phyloP scores from a whole-genome alignment of 768 basidiomycete genomes.

The Rhodotorula taiwanensis region DNA sequence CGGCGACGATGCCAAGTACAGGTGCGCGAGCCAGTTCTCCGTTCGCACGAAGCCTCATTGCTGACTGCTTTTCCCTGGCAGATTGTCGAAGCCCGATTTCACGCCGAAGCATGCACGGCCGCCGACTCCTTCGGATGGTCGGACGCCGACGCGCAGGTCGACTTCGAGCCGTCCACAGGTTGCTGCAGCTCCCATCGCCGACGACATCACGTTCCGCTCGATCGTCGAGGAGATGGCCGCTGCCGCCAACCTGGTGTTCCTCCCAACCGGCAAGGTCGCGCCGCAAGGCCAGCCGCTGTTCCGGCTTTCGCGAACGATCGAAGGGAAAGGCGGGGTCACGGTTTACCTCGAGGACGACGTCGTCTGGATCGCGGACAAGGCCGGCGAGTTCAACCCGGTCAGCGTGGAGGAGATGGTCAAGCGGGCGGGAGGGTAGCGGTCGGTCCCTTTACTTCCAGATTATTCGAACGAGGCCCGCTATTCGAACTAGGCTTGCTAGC shows the following conservation, averaged over 20 bases:
- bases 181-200: slow-evolving; percentile 9
- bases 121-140: slow-evolving; percentile 40
- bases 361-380: slow-evolving; percentile 67
- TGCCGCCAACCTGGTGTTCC: slow-evolving; percentile 75
- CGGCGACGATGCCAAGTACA: slow-evolving; percentile 60
- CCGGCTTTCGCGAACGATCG: slow-evolving; percentile 62
- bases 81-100: slow-evolving; percentile 32
- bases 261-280: slow-evolving; percentile 69
- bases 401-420: slow-evolving; percentile 79
- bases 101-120: slow-evolving; percentile 13
- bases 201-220: slow-evolving; percentile 81
- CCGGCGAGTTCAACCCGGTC: slow-evolving; percentile 60
- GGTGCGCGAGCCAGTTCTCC: slow-evolving; percentile 19
- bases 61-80: neutral
- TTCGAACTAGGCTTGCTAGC: no score
- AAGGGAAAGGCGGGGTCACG: slow-evolving; percentile 69
- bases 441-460: no score
- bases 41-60: neutral
- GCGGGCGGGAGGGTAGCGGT: slow-evolving; percentile 8
- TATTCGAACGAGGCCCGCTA: no score
- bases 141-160: slow-evolving; percentile 37
- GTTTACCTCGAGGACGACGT: slow-evolving; percentile 90
- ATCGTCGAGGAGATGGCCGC: slow-evolving; percentile 88
- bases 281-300: slow-evolving; percentile 61
- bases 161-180: slow-evolving; percentile 46